Evolutionary conservation across 306 rosid species (phyloP), one percentile per base, ranked within the genome.

Genomic region (Prunus padus): DNA sequence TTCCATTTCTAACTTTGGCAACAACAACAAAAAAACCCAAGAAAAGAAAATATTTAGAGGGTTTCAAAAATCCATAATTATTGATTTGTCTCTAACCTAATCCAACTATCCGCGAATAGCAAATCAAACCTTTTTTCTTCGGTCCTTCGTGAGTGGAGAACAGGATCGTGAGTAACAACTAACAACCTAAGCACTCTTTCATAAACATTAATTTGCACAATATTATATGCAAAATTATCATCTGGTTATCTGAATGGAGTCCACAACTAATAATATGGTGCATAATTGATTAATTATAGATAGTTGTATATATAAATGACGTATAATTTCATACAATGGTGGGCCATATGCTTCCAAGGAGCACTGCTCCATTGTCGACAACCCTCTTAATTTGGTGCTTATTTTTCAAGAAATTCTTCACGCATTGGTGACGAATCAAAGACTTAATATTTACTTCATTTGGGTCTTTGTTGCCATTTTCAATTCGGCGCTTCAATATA

Each of bases 81-180:
- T n/a, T 47, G 11, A 76, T 22, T 19, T 45, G 72, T 82, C 84
- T 37, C 42, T 37, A 37, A 37, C 42, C 42, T 79, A 80, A 82
- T 82, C 79, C 52, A 73, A 75, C 75, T 70, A 33, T 75, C 44
- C 76, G 71, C 75, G 65, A 44, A 52, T 69, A 33, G 44, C 4
- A 55, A 63, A 79, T 19, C 4, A 55, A 63, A 79, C 30, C 18
- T 11, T 22, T 55, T 9, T 20, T 23, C 61, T 55, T 55, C 20
- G 14, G 1, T 55, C 28, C 11, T 55, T 20, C 14, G 15, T 55
- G 61, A 54, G 23, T 54, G 15, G 60, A 54, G 60, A 8, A 49
- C 54, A 49, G 9, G 25, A 54, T 13, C 25, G 18, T 19, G 20
- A 3, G 15, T 55, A 55, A 25, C 28, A 37, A 37, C 42, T 1